Evolutionary conservation across 2,329 filamentous ascomycete species (phyloP).

Genomic region (Paraconiothyrium brasiliense): DNA sequence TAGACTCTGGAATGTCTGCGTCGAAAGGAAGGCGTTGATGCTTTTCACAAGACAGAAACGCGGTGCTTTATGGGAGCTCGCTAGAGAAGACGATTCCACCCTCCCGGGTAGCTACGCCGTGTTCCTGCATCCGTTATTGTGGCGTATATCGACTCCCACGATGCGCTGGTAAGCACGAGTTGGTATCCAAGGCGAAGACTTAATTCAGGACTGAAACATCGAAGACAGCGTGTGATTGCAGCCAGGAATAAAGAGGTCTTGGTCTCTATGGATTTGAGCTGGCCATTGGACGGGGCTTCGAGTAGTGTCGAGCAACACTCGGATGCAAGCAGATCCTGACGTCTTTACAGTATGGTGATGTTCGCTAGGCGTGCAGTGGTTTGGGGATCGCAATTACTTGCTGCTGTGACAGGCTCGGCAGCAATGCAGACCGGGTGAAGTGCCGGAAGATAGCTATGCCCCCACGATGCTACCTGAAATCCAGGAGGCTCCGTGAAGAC

Average conservation of each 20-base stretch:
- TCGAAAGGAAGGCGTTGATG: too few relatives aligned
- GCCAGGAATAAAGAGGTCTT: too few relatives aligned
- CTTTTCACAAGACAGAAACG: too few relatives aligned
- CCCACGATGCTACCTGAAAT: not conserved
- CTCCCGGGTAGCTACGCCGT: too few relatives aligned
- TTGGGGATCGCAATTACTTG: constrained; percentile 23
- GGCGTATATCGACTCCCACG: too few relatives aligned
- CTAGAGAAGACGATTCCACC: too few relatives aligned
- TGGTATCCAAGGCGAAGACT: not conserved
- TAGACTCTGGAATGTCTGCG: too few relatives aligned
- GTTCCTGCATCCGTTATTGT: too few relatives aligned
- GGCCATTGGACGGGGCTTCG: not conserved
- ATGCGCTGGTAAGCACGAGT: too few relatives aligned
- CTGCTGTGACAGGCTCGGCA: constrained; percentile 17
- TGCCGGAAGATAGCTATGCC: constrained; percentile 5
- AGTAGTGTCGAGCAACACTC: constrained; percentile 10
- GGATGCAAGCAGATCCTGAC: constrained; percentile 13
- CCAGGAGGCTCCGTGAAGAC: not conserved
- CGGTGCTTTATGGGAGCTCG: too few relatives aligned
- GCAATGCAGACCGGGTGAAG: constrained; percentile 25
- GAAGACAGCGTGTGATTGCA: not conserved
- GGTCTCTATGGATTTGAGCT: not conserved
- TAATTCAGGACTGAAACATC: not conserved
- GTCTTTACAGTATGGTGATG: not conserved
- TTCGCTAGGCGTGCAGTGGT: constrained; percentile 14